Base-by-base conservation (phyloP, 768 basidiomycete genomes). In the Panellus pusillus region DNA sequence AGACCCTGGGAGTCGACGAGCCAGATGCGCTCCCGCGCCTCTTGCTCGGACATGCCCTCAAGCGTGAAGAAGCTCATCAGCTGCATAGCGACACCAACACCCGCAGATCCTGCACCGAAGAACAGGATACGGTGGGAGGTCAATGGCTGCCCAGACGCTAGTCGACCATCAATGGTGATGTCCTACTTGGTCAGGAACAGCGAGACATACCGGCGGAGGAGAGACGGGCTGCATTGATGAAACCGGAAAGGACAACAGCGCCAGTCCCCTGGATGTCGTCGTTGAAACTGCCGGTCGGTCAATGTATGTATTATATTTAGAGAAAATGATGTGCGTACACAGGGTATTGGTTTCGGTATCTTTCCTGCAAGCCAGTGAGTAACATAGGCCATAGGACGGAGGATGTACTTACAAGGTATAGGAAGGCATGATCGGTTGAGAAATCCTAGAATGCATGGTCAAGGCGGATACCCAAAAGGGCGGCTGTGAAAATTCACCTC, bases 241-340 rank as follows among this genome's bases (percentile, higher is more conserved):
- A 87, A 4, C 95, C 95, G 47, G 86, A 87, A 47, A 98, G 83
- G 36, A 96, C 89, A 61, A 96, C 93, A 28, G 91, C 90, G 17
- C 93, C 94, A 2, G 94, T 98, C 29, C 81, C 87, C 66, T 93
- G 91, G 60, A 94, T 92, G 65, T 95, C 92, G 61, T 96, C 93
- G 66, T 93, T 93, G 77, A 93, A 93, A 31, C 50, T 51, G 17
- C 38, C 37, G 47, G 13, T 7, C 17, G 8, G 18, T 24, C 28
- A 48, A 40, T 1, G 14, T 2, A 14, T 15, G 13, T 40, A n/a
- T 12, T 12, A 42, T 18, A 32, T 35, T 35, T 35, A 18, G 37
- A 14, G 40, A 27, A 24, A 18, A 28, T 7, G 28, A n/a, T 4
- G n/a, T 4, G 31, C 50, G 2, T 44, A 51, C 36, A 89, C 74